Evolutionary conservation across 164 flowering plant species (phyloP), one percentile per base, ranked within the genome.

Genomic region (Taxillus chinensis): DNA sequence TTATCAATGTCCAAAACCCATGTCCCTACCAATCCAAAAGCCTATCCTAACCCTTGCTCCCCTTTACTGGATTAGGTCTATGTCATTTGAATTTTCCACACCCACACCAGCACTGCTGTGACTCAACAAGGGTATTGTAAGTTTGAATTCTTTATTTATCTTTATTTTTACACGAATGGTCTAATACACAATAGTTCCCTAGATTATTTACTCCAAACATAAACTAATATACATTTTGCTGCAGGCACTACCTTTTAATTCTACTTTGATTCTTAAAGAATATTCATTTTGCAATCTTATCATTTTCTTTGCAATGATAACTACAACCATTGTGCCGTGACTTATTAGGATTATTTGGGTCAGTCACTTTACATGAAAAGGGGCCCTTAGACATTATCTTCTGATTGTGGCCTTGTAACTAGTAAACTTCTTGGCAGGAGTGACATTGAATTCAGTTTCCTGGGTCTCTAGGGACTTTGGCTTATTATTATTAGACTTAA

Each of bases 241-340:
- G 12, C 45, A 43, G 45, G 45, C 45, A 43, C 8, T 8, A 43
- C 6, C 45, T 8, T 43, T 46, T 7, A 46, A 10, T 46, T 5
- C 8, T 39, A n/a, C n/a, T n/a, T n/a, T n/a, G n/a, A n/a, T 64
- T 16, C 57, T 54, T 54, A 55, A 10, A 69, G 45, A 57, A 49
- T 54, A 62, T 60, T 69, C 15, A 49, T 62, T 1, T 71, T 64
- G 37, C 62, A 62, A n/a, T 74, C 74, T 63, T 76, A 73, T 54
- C 62, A 52, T 48, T 75, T 52, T 60, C 65, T 15, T 59, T 63
- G 63, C 80, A 73, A 60, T 55, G 62, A 62, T 60, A 68, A 2
- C 79, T 85, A 55, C 96, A 89, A 46, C 97, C 99, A 77, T 93
- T 96, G 9, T 86, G 82, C 15, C 75, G 80, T 58, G 90, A 87